phyloP scores from a whole-genome alignment of 176 grass and related monocot genomes.

The Leersia perrieri region DNA sequence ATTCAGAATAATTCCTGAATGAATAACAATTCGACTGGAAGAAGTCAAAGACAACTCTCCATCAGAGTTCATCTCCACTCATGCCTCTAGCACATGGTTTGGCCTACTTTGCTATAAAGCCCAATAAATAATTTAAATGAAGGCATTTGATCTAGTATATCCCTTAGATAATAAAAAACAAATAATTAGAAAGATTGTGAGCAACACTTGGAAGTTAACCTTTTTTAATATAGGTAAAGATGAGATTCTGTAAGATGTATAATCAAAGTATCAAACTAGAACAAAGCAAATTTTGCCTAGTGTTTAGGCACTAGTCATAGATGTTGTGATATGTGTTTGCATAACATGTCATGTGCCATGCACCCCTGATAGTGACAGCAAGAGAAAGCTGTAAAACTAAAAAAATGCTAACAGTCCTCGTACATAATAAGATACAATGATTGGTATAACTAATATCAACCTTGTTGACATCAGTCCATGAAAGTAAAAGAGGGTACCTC shows the following conservation, averaged over 20 bases:
- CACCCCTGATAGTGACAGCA: not conserved
- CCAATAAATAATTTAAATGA: conserved; percentile 11
- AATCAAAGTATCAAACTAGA: conserved; percentile 17
- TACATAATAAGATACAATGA: not conserved
- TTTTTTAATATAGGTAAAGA: not conserved
- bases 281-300: not conserved
- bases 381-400: not conserved
- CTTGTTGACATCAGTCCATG: not conserved
- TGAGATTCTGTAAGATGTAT: not conserved
- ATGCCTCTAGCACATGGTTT: not conserved
- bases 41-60: conserved; percentile 19
- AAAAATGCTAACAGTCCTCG: conserved; percentile 4
- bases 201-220: not conserved
- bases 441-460: not conserved
- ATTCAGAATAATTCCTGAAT: not conserved
- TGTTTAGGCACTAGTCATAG: not conserved
- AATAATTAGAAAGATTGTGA: not conserved
- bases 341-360: not conserved
- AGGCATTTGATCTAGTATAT: not conserved
- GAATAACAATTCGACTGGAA: not conserved
- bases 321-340: not conserved
- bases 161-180: not conserved
- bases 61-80: not conserved
- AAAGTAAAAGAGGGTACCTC: conserved; percentile 58
- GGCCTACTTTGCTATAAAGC: conserved; percentile 7